Evolutionary conservation across 768 basidiomycete genomes (phyloP).

Genomic region (Pleurotus giganteus): DNA sequence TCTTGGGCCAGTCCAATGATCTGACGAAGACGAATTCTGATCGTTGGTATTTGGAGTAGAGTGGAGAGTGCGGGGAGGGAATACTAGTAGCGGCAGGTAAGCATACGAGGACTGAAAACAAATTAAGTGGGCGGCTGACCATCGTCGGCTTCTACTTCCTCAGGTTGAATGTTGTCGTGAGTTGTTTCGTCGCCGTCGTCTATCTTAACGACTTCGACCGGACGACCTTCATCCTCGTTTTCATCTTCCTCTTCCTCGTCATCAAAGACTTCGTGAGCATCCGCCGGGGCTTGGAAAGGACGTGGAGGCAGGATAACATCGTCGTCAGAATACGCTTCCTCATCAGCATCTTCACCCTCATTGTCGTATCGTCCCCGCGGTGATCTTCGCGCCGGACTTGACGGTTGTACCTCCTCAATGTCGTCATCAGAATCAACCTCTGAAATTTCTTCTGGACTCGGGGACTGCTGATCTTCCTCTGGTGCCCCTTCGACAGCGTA

Average conservation of each 20-base stretch:
- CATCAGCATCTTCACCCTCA: conserved; percentile 14
- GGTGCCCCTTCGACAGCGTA: conserved; percentile 9
- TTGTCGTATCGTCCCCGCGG: conserved; percentile 21
- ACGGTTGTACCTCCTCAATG: conserved; percentile 9
- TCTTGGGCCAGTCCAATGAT: conserved; percentile 39
- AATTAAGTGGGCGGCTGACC: not conserved
- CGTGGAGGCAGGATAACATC: conserved; percentile 14
- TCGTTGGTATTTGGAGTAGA: not conserved
- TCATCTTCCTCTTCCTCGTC: conserved; percentile 9
- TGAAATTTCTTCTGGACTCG: conserved; percentile 17
- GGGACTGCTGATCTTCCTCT: not conserved
- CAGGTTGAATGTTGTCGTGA: conserved; percentile 9
- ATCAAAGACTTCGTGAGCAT: not conserved
- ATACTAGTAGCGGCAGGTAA: not conserved
- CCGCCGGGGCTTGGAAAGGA: not conserved
- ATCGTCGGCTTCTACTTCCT: conserved; percentile 3
- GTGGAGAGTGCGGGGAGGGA: not conserved
- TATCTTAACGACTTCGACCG: conserved; percentile 8
- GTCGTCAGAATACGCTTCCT: conserved; percentile 20
- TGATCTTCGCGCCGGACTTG: conserved; percentile 1
- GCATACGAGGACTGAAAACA: conserved; percentile 11
- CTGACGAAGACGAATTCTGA: conserved; percentile 29
- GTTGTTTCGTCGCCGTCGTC: conserved; percentile 9
- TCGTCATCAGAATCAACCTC: conserved; percentile 27
- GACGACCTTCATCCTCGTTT: conserved; percentile 2